A percentile compares a stretch with the other conserved stretches of the same genome.
Evolutionary conservation across 352 stramenopile genomes (phyloP).

Genomic region (Aphanomyces euteiches): DNA sequence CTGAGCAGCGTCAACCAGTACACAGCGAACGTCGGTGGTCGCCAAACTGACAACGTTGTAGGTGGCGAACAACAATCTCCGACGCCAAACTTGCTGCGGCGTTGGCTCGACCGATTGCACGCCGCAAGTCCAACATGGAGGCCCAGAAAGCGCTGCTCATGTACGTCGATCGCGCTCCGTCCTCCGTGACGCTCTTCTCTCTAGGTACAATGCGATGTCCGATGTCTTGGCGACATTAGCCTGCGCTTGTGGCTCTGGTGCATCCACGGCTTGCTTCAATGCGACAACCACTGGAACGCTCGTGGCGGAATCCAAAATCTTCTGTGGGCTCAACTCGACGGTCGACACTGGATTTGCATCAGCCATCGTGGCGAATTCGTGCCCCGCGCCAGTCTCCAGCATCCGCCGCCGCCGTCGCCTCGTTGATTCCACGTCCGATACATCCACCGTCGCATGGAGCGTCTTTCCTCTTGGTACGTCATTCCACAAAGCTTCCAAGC

Average conservation of each 20-base stretch:
- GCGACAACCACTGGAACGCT: neutral
- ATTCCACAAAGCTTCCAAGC: neutral
- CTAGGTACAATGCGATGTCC: conserved; percentile 26
- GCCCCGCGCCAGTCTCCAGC: neutral
- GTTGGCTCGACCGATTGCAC: conserved; percentile 6
- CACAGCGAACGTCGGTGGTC: too few relatives aligned
- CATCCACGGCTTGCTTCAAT: conserved; percentile 7
- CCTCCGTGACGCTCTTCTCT: neutral
- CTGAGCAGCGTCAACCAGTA: conserved; percentile 10
- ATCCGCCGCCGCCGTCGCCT: neutral
- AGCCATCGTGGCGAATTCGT: neutral
- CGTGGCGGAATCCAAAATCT: neutral
- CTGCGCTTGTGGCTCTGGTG: conserved; percentile 14
- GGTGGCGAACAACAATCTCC: conserved; percentile 9
- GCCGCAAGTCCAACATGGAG: neutral
- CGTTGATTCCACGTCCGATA: neutral
- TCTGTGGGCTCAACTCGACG: conserved; percentile 11
- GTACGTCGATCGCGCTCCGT: neutral
- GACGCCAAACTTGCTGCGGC: neutral
- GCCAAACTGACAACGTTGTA: too few relatives aligned
- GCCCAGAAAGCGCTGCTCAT: conserved; percentile 18
- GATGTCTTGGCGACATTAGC: conserved; percentile 16
- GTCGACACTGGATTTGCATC: neutral
- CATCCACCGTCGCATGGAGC: neutral
- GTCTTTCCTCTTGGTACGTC: conserved; percentile 8